Percentiles rank a stretch among this genome's conserved stretches.
Evolutionary conservation across 2,329 filamentous ascomycete species (phyloP).

Genomic region (Ceratocystis variospora): DNA sequence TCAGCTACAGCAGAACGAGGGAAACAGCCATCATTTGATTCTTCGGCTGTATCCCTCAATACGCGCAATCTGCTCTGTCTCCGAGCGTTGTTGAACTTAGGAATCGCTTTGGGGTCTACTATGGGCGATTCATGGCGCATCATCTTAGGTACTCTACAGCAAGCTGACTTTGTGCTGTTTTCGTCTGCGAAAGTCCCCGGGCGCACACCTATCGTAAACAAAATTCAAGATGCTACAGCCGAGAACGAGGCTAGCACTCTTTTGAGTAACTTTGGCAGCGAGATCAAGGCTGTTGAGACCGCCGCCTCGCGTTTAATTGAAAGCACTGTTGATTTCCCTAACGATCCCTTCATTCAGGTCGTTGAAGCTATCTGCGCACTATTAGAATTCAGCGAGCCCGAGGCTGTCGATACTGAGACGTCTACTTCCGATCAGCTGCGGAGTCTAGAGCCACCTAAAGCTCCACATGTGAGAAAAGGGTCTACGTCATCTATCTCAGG

Average conservation of each 20-base stretch:
- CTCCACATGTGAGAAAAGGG: conserved; percentile 23
- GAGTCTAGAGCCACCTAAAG: conserved; percentile 3
- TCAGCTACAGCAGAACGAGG: conserved; percentile 44
- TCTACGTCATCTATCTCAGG: conserved; percentile 28
- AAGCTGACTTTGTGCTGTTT: conserved; percentile 78
- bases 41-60: conserved; percentile 47
- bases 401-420: conserved; percentile 4
- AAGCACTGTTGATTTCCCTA: conserved; percentile 82
- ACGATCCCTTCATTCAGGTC: conserved; percentile 64
- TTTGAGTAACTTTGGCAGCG: conserved; percentile 56
- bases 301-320: conserved; percentile 79
- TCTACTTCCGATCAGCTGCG: conserved; percentile 14
- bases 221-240: conserved; percentile 33
- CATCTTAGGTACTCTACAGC: conserved; percentile 78
- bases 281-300: conserved; percentile 78
- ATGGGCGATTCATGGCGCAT: conserved; percentile 79
- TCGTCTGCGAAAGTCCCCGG: conserved; percentile 43
- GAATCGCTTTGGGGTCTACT: conserved; percentile 84
- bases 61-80: conserved; percentile 84
- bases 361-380: conserved; percentile 62
- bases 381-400: conserved; percentile 32
- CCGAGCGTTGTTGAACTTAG: conserved; percentile 81
- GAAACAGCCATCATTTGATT: conserved; percentile 46
- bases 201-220: conserved; percentile 34
- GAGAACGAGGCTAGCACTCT: conserved; percentile 39